A percentile compares a stretch with the other conserved stretches of the same genome.
Evolutionary conservation across 2,329 filamentous ascomycete genomes (phyloP).

Genomic region (Microdochium nivale): DNA sequence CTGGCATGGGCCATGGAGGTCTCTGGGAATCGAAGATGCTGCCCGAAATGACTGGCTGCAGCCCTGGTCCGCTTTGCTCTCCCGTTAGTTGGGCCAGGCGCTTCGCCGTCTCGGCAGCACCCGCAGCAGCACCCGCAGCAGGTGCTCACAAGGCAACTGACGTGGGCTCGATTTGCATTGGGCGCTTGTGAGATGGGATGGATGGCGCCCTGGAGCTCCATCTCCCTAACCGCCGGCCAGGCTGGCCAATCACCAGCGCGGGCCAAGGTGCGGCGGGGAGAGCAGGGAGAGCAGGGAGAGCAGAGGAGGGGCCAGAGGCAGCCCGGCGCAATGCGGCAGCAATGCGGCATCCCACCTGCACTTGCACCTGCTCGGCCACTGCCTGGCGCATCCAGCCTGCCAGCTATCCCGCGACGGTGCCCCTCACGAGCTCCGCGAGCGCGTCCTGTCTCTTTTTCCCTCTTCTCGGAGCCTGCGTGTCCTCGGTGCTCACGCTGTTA

Average conservation of each 20-base stretch:
- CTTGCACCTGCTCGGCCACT: background rate
- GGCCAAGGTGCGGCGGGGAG: background rate
- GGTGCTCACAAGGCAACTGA: background rate
- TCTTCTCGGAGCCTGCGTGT: no score
- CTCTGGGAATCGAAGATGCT: no score
- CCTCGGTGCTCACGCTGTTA: background rate
- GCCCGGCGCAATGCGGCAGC: background rate
- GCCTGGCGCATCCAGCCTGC: background rate
- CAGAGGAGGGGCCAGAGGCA: background rate
- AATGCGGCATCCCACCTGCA: no score
- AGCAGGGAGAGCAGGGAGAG: background rate
- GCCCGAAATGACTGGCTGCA: background rate
- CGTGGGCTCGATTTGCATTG: background rate
- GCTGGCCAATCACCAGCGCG: background rate
- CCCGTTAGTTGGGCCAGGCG: no score
- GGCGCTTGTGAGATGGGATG: background rate
- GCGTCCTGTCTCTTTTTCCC: background rate
- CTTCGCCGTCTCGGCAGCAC: background rate
- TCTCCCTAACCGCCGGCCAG: background rate
- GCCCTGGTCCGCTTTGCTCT: no score
- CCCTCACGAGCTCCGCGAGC: background rate
- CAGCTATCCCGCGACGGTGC: background rate
- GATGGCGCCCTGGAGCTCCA: background rate
- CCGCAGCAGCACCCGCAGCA: background rate
- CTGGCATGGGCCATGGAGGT: no score